These are phyloP conservation scores for Oryza longistaminata DNA, from an alignment of 176 grass and related monocot genomes.

Conservation along the genomic window DNA sequence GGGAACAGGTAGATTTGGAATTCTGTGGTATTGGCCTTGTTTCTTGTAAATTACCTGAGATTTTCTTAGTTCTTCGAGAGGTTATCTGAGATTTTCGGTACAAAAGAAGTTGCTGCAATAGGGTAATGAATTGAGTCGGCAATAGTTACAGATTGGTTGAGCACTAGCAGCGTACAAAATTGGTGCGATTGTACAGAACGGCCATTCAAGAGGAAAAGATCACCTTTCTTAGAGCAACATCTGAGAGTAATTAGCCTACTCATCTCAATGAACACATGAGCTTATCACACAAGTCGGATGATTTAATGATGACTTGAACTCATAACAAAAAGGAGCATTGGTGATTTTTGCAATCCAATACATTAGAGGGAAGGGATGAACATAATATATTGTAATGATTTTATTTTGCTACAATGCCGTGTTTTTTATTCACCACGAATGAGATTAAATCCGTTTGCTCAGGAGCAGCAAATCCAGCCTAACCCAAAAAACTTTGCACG, in stretches of 20 bases:
- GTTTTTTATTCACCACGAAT: constrained; percentile 57
- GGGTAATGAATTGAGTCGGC: neutral
- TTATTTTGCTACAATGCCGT: constrained; percentile 51
- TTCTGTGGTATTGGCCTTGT: neutral
- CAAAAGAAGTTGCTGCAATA: neutral
- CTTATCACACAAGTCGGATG: neutral
- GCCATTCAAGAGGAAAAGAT: no score
- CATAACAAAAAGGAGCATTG: neutral
- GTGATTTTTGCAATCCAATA: neutral
- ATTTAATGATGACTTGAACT: neutral
- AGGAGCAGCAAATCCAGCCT: constrained; percentile 45
- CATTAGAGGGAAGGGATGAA: neutral
- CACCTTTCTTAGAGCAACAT: no score
- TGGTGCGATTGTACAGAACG: no score
- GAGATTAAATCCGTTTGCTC: constrained; percentile 35
- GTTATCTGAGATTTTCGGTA: neutral
- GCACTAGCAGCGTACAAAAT: no score
- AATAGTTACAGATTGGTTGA: neutral
- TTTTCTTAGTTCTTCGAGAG: neutral
- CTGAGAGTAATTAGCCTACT: no score
- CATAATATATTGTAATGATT: constrained; percentile 41
- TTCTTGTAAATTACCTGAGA: neutral
- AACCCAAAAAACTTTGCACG: constrained; percentile 42
- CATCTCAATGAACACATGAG: no score
- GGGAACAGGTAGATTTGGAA: neutral